These are phyloP conservation scores for Ramaria rubella DNA, from an alignment of 768 basidiomycete species.

Conservation along the genomic window DNA sequence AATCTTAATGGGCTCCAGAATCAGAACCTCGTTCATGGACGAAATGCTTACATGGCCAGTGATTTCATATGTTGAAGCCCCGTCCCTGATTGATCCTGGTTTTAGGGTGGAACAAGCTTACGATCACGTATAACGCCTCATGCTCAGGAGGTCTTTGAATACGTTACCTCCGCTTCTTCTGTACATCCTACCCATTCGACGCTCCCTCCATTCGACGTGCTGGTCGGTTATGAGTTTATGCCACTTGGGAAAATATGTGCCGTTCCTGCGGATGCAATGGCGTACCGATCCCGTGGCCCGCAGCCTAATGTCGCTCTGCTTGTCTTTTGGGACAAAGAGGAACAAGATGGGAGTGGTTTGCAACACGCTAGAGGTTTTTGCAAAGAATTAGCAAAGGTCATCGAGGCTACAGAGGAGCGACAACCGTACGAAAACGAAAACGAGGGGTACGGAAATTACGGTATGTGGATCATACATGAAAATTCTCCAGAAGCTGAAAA, in stretches of 20 bases:
- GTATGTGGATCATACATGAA: slow-evolving; percentile 19
- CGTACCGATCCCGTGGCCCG: slow-evolving; percentile 34
- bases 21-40: slow-evolving; percentile 28
- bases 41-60: slow-evolving; percentile 39
- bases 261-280: slow-evolving; percentile 27
- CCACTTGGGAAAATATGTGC: slow-evolving; percentile 31
- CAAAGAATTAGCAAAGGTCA: slow-evolving; percentile 27
- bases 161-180: slow-evolving; percentile 23
- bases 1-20: slow-evolving; percentile 41
- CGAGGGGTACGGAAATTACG: slow-evolving; percentile 42
- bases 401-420: slow-evolving; percentile 25
- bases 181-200: slow-evolving; percentile 14
- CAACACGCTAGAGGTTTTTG: slow-evolving; percentile 26
- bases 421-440: slow-evolving; percentile 23
- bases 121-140: slow-evolving; percentile 17
- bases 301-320: slow-evolving; percentile 29
- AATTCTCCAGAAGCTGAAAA: neutral
- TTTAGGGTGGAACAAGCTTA: slow-evolving; percentile 2
- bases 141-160: slow-evolving; percentile 26
- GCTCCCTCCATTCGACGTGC: slow-evolving; percentile 21
- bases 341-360: slow-evolving; percentile 23
- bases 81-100: neutral
- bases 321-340: slow-evolving; percentile 29
- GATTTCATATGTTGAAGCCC: slow-evolving; percentile 21
- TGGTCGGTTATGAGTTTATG: slow-evolving; percentile 37